Evolutionary conservation across 2,329 filamentous ascomycete species (phyloP).

Genomic region (Didymella lethalis): DNA sequence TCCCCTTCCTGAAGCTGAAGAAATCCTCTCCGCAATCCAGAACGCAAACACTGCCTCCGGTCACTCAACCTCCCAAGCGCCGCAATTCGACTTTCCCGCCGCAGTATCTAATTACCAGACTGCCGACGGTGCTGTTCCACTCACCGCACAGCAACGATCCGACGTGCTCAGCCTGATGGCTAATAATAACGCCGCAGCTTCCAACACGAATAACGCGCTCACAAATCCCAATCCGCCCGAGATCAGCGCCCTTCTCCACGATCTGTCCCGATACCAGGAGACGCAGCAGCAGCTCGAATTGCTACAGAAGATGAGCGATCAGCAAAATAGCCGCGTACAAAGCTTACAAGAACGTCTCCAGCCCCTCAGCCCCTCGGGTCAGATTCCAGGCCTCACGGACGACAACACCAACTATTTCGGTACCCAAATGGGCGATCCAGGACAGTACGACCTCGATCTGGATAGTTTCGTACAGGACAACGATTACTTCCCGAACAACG

Average conservation of each 20-base stretch:
- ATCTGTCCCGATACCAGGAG: slow-evolving; percentile 69
- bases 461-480: slow-evolving; percentile 65
- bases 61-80: slow-evolving; percentile 39
- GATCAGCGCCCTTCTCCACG: slow-evolving; percentile 65
- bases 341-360: slow-evolving; percentile 77
- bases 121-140: slow-evolving; percentile 55
- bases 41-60: slow-evolving; percentile 53
- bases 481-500: slow-evolving; percentile 59
- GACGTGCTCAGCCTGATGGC: slow-evolving; percentile 59
- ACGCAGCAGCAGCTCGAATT: slow-evolving; percentile 80
- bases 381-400: slow-evolving; percentile 71
- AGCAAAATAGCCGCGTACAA: slow-evolving; percentile 79
- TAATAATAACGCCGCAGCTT: slow-evolving; percentile 54
- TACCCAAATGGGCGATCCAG: slow-evolving; percentile 49
- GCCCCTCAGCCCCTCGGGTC: slow-evolving; percentile 80
- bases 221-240: slow-evolving; percentile 63
- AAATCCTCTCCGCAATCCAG: slow-evolving; percentile 61
- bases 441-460: slow-evolving; percentile 59
- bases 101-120: slow-evolving; percentile 59
- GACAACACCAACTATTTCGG: slow-evolving; percentile 44
- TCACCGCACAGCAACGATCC: slow-evolving; percentile 58
- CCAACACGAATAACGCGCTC: slow-evolving; percentile 63
- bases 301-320: slow-evolving; percentile 77
- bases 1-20: slow-evolving; percentile 52
- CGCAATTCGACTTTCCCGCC: slow-evolving; percentile 56